Conservation (phyloP, 1,139 yeast species). For the Sugiyamaella novakii region DNA sequence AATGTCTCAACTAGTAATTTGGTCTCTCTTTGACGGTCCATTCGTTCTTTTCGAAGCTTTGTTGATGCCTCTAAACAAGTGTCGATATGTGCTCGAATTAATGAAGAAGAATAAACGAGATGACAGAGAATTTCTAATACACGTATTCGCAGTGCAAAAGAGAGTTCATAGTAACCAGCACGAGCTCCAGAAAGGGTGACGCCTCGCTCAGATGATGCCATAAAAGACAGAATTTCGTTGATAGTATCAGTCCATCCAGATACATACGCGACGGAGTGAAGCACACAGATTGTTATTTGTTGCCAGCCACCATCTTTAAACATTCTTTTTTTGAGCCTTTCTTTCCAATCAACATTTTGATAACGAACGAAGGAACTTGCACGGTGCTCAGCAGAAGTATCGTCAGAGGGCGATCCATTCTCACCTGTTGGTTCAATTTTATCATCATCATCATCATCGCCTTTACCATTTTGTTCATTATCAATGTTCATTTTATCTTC, state of each 20-base stretch:
- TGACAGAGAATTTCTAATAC: conserved; percentile 59
- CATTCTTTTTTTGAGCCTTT: conserved; percentile 68
- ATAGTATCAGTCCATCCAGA: conserved; percentile 56
- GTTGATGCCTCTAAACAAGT: conserved; percentile 67
- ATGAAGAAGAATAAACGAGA: conserved; percentile 57
- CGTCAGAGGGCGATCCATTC: too few species aligned
- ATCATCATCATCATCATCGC: conserved; percentile 26
- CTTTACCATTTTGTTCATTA: conserved; percentile 14
- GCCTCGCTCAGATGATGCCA: conserved; percentile 59
- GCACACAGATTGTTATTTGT: conserved; percentile 69
- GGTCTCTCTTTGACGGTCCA: conserved; percentile 67
- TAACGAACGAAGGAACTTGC: conserved; percentile 54
- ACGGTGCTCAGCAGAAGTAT: conserved; percentile 25
- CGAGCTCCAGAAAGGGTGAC: conserved; percentile 55
- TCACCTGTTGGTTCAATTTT: conserved; percentile 18
- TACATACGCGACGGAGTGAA: conserved; percentile 57
- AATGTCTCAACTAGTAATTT: conserved; percentile 53
- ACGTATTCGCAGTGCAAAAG: conserved; percentile 54
- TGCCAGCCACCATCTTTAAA: conserved; percentile 90
- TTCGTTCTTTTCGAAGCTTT: conserved; percentile 62
- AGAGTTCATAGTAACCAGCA: conserved; percentile 54
- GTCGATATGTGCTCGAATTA: conserved; percentile 68
- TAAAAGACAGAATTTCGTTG: conserved; percentile 49
- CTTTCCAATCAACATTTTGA: conserved; percentile 73
- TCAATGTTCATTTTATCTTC: conserved; percentile 33